Evolutionary conservation across 176 grass and related monocot genomes (phyloP), one percentile per base, ranked within the genome.

Genomic region (Stipa capillata): DNA sequence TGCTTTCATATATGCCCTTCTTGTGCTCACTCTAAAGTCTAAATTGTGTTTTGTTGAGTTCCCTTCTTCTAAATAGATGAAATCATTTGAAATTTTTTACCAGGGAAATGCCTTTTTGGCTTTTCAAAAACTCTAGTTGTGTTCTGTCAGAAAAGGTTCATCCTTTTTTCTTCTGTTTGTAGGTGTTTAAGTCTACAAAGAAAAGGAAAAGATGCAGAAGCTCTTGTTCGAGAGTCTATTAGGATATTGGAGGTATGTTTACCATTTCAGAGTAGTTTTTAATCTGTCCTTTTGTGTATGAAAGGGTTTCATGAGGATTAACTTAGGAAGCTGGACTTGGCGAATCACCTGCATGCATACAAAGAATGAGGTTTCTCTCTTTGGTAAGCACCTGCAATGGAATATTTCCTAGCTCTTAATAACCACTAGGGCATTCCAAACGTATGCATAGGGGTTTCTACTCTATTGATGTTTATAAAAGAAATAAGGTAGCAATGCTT

Each of bases 311-410:
- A 71, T 61, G 71, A 69, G 28, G 25, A 34, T 48, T 77, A 71
- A 52, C 73, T 48, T 85, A 97, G 94, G 94, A 97, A 84, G 60
- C 85, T 90, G 94, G 91, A 17, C 85, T 97, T 63, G 91, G 89
- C 29, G 85, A 94, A 53, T 92, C 94, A 58, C 65, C 55, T 23
- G 69, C 62, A 23, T 97, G 89, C 60, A 73, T 97, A 82, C 76
- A 86, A 55, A 97, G 85, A 75, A 90, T 97, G 94, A 79, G 21
- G 8, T 79, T 71, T 69, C 82, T 94, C 59, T 82, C 89, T 72
- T 70, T 27, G 80, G 94, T 97, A 83, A 71, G 76, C 27, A 13
- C 39, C 28, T 78, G 52, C 39, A 61, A 35, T 78, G 24, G 57
- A 43, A 43, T 0, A 58, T 56, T 14, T 37, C n/a, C 17, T 67